A percentile compares a stretch with the other conserved stretches of the same genome.
Evolutionary conservation across 2,329 filamentous ascomycete genomes (phyloP).

Genomic region (Dothideomycetidae sp.): DNA sequence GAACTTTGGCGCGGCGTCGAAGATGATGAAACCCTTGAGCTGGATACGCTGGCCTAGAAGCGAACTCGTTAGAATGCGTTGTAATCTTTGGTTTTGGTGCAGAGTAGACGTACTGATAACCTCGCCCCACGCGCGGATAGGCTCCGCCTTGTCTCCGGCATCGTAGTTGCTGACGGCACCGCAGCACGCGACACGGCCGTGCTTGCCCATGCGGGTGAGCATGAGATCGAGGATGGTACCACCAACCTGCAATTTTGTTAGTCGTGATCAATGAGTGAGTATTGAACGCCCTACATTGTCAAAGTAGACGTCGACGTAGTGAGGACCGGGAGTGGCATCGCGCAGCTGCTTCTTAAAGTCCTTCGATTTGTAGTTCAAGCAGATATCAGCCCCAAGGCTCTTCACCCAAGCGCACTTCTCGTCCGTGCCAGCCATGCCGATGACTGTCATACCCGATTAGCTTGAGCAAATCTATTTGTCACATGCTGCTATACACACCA

Average conservation of each 20-base stretch:
- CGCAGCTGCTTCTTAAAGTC: constrained; percentile 34
- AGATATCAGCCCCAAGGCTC: constrained; percentile 37
- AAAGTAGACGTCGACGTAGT: constrained; percentile 50
- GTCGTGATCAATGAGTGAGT: constrained; percentile 19
- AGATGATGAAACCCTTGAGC: constrained; percentile 23
- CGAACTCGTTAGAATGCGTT: too few species aligned
- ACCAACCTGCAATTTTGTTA: constrained; percentile 37
- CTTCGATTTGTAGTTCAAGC: constrained; percentile 40
- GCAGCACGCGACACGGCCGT: constrained; percentile 47
- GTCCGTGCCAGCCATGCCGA: constrained; percentile 39
- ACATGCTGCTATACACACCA: too few species aligned
- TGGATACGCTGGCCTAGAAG: background rate
- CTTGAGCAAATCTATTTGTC: too few species aligned
- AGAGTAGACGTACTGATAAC: constrained; percentile 16
- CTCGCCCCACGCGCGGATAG: constrained; percentile 25
- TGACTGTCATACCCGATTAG: constrained; percentile 26
- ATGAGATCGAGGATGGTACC: constrained; percentile 56
- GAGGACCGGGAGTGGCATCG: constrained; percentile 29
- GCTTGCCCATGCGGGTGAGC: constrained; percentile 46
- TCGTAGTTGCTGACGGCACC: constrained; percentile 60
- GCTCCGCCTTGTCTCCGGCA: constrained; percentile 23
- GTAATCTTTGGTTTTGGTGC: too few species aligned
- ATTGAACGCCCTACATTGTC: constrained; percentile 43
- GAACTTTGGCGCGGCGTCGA: constrained; percentile 15
- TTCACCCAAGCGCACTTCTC: constrained; percentile 40